These are phyloP conservation scores for Phytophthora macrochlamydospora DNA, from an alignment of 352 stramenopile genomes.

Conservation along the genomic window DNA sequence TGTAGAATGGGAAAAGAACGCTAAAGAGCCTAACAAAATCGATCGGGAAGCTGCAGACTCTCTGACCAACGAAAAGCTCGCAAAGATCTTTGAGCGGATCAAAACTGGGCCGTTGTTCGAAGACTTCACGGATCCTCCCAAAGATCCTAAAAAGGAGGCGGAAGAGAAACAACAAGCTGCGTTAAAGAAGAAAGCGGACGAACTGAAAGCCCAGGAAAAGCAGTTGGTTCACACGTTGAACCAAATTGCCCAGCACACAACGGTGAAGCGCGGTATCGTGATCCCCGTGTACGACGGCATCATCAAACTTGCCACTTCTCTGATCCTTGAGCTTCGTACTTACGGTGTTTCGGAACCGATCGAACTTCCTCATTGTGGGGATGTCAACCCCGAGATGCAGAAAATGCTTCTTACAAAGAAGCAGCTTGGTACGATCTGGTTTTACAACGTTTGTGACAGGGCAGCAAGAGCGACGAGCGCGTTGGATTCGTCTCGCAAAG, in stretches of 20 bases:
- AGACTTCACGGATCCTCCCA: constrained; percentile 24
- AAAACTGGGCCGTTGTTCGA: constrained; percentile 17
- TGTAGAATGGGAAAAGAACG: constrained; percentile 30
- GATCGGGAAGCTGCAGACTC: constrained; percentile 28
- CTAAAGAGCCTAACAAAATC: constrained; percentile 12
- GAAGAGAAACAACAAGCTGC: constrained; percentile 18
- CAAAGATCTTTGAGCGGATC: constrained; percentile 15
- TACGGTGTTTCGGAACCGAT: constrained; percentile 47
- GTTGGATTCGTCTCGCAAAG: constrained; percentile 26
- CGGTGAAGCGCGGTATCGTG: constrained; percentile 50
- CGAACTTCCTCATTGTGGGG: constrained; percentile 60
- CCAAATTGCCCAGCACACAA: constrained; percentile 28
- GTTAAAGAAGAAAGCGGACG: constrained; percentile 18
- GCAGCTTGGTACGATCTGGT: constrained; percentile 30
- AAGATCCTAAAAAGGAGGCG: constrained; percentile 18
- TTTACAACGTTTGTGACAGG: constrained; percentile 33
- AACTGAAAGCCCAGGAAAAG: constrained; percentile 29
- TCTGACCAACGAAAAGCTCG: constrained; percentile 28
- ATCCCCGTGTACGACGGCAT: constrained; percentile 56
- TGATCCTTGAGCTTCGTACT: constrained; percentile 50
- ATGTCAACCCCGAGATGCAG: constrained; percentile 40
- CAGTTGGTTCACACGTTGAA: constrained; percentile 38
- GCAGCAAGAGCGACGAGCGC: constrained; percentile 21
- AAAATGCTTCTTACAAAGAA: constrained; percentile 35
- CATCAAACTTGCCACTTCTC: constrained; percentile 46